phyloP scores from a whole-genome alignment of 176 grass and related monocot species.

The Rhynchospora pubera region DNA sequence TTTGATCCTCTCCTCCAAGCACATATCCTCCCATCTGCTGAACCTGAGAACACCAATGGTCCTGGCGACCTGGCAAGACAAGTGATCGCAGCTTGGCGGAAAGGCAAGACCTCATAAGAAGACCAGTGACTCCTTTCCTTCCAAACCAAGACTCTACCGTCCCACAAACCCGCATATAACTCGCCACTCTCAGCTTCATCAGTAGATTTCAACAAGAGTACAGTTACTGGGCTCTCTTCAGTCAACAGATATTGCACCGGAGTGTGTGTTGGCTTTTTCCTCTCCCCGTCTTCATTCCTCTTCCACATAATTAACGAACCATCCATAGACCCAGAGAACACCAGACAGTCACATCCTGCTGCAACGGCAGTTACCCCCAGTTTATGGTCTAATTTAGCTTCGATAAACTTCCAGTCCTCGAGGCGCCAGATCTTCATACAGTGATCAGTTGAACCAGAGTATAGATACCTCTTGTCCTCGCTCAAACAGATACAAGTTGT shows the following conservation, averaged over 20 bases:
- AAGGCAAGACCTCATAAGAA: constrained; percentile 13
- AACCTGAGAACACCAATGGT: constrained; percentile 45
- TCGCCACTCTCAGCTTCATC: background rate
- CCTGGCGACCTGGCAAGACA: constrained; percentile 45
- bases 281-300: background rate
- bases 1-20: constrained; percentile 34
- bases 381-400: constrained; percentile 42
- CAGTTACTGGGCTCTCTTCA: background rate
- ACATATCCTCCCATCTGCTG: constrained; percentile 46
- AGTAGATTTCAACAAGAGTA: background rate
- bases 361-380: constrained; percentile 43
- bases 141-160: constrained; percentile 40
- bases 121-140: background rate
- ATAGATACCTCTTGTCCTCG: constrained; percentile 35
- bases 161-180: background rate
- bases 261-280: constrained; percentile 5
- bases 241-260: background rate
- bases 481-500: constrained; percentile 55
- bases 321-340: constrained; percentile 49
- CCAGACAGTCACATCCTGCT: constrained; percentile 26
- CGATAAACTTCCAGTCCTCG: constrained; percentile 27
- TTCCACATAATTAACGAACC: constrained; percentile 52
- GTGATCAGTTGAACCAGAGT: constrained; percentile 47
- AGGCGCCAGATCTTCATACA: constrained; percentile 41
- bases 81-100: constrained; percentile 37